These are phyloP conservation scores for Crepidotus variabilis DNA, from an alignment of 768 basidiomycete species.

Conservation along the genomic window DNA sequence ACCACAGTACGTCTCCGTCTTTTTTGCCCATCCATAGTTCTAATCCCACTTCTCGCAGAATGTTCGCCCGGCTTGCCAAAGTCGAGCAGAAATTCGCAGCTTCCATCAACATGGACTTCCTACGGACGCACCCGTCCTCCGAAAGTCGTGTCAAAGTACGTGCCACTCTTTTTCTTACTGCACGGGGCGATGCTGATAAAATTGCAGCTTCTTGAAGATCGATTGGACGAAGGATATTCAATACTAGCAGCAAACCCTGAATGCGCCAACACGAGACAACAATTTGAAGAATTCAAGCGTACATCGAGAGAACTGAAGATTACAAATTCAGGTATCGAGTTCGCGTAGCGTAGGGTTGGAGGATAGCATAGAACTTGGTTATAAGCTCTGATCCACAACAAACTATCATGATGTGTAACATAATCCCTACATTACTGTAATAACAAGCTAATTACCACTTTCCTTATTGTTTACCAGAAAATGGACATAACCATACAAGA, in stretches of 20 bases:
- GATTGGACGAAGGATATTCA: conserved; percentile 54
- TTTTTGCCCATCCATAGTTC: not conserved
- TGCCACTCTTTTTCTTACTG: not conserved
- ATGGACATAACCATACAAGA: too few species aligned
- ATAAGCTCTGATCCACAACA: not conserved
- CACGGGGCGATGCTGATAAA: conserved; percentile 15
- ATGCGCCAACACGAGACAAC: conserved; percentile 41
- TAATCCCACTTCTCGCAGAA: conserved; percentile 31
- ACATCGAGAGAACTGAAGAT: not conserved
- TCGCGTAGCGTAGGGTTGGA: not conserved
- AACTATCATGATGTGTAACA: not conserved
- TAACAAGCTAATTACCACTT: too few species aligned
- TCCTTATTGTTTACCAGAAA: too few species aligned
- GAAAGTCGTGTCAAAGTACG: conserved; percentile 68
- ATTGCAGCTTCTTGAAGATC: conserved; percentile 40
- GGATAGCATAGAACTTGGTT: not conserved
- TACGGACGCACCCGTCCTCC: conserved; percentile 80
- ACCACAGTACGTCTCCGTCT: conserved; percentile 48
- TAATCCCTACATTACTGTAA: too few species aligned
- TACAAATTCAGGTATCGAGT: not conserved
- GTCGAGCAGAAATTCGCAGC: conserved; percentile 41
- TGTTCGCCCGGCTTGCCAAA: conserved; percentile 66
- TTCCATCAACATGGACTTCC: conserved; percentile 44
- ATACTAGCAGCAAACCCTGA: conserved; percentile 53
- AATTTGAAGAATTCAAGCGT: conserved; percentile 27